Evolutionary conservation across 2,329 filamentous ascomycete species (phyloP).

Genomic region (Zymoseptoria crescenta): DNA sequence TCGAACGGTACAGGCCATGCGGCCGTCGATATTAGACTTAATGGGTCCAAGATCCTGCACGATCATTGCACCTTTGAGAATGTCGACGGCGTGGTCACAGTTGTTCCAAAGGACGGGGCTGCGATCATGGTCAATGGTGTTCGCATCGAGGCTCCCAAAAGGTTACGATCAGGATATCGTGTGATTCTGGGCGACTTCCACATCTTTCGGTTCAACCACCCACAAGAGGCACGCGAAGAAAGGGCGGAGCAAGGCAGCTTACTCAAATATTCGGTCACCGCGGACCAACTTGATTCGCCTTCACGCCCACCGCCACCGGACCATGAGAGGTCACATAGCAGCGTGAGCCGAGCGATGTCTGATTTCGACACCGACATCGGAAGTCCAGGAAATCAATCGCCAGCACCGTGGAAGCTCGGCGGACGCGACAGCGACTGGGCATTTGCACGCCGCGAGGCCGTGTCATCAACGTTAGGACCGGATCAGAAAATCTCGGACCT

Average conservation of each 20-base stretch:
- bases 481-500: constrained; percentile 87
- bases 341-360: constrained; percentile 67
- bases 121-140: constrained; percentile 97
- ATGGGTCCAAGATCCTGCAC: constrained; percentile 84
- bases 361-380: constrained; percentile 65
- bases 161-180: constrained; percentile 83
- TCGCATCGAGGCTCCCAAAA: constrained; percentile 75
- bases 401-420: constrained; percentile 50
- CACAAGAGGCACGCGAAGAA: constrained; percentile 89
- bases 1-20: constrained; percentile 1
- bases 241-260: constrained; percentile 68
- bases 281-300: constrained; percentile 56
- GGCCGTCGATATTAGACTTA: constrained; percentile 82
- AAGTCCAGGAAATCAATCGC: constrained; percentile 71
- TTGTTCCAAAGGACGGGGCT: constrained; percentile 82
- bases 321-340: constrained; percentile 61
- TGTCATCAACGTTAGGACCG: constrained; percentile 76
- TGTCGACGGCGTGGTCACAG: constrained; percentile 81
- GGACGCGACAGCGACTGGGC: constrained; percentile 90
- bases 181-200: constrained; percentile 97
- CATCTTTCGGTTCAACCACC: constrained; percentile 97
- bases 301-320: constrained; percentile 47
- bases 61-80: constrained; percentile 96
- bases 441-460: constrained; percentile 86
- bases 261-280: constrained; percentile 70